Evolutionary conservation across 2,329 filamentous ascomycete species (phyloP).

Genomic region (Diaporthe vaccinii): DNA sequence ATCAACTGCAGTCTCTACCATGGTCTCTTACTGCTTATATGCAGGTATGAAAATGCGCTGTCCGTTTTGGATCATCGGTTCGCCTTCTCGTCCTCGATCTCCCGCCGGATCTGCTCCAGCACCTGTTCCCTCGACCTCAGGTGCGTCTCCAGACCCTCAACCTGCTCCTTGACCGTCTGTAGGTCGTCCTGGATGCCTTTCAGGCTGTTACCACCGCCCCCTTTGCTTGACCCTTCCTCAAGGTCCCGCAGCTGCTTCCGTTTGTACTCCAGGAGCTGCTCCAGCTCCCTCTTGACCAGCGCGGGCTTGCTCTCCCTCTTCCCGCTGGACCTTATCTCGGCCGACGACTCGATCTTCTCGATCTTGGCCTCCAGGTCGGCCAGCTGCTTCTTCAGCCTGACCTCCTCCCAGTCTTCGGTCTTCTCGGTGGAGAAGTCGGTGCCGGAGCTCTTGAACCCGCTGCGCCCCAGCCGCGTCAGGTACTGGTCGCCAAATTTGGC

Average conservation of each 20-base stretch:
- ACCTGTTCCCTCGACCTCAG: conserved; percentile 81
- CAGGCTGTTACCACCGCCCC: conserved; percentile 78
- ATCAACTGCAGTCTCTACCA: conserved; percentile 23
- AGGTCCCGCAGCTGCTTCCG: conserved; percentile 81
- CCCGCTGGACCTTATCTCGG: conserved; percentile 72
- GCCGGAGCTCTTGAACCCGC: conserved; percentile 83
- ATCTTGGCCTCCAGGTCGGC: conserved; percentile 91
- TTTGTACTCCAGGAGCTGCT: conserved; percentile 97
- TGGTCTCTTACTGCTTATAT: background rate
- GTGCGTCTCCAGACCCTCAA: conserved; percentile 90
- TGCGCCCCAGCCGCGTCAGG: conserved; percentile 88
- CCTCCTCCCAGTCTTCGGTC: conserved; percentile 97
- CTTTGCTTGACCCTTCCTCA: conserved; percentile 78
- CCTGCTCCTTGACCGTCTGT: conserved; percentile 90
- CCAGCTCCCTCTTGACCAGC: conserved; percentile 92
- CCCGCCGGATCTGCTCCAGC: conserved; percentile 80
- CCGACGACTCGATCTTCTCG: conserved; percentile 81
- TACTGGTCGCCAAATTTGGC: conserved; percentile 98
- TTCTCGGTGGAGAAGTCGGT: conserved; percentile 91
- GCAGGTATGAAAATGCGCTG: background rate
- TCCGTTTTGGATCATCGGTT: conserved; percentile 54
- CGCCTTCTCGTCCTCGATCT: conserved; percentile 89
- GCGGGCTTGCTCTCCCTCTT: conserved; percentile 86
- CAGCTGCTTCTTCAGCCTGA: conserved; percentile 92
- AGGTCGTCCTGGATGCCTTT: conserved; percentile 88